Percentiles rank a stretch among this genome's conserved stretches.
Evolutionary conservation across 306 rosid genomes (phyloP).

Genomic region (Prunus armeniaca): DNA sequence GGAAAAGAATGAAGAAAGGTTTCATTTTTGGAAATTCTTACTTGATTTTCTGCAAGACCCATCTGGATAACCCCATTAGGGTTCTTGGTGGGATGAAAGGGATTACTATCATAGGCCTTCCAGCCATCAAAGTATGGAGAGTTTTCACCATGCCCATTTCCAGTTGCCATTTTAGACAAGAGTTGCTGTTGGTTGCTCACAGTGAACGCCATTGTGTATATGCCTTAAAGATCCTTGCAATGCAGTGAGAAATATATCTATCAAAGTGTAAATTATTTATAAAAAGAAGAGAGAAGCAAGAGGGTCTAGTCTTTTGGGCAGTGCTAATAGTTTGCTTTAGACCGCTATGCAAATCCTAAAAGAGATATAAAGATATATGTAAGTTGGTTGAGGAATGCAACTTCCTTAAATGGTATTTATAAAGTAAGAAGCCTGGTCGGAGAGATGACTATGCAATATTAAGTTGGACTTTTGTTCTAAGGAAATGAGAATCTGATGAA

Average conservation of each 20-base stretch:
- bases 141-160: conserved; percentile 68
- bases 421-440: not conserved
- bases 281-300: not conserved
- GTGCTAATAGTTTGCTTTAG: not conserved
- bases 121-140: conserved; percentile 80
- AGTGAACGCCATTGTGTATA: conserved; percentile 5
- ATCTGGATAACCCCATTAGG: conserved; percentile 78
- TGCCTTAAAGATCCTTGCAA: conserved; percentile 5
- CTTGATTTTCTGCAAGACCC: conserved; percentile 93
- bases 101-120: conserved; percentile 69
- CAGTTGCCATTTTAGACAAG: conserved; percentile 64
- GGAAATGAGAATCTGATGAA: not conserved
- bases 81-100: conserved; percentile 58
- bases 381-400: conserved; percentile 7
- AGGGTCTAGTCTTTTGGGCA: not conserved
- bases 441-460: conserved; percentile 4
- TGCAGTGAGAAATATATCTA: not conserved
- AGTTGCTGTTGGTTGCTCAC: conserved; percentile 30
- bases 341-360: not conserved
- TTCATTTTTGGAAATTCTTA: conserved; percentile 11
- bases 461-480: not conserved
- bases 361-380: not conserved
- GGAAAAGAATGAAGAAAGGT: not conserved
- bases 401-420: not conserved
- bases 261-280: not conserved